Evolutionary conservation across 2,329 filamentous ascomycete genomes (phyloP), one percentile per base, ranked within the genome.

Genomic region (Dryadomyces quercivorus): DNA sequence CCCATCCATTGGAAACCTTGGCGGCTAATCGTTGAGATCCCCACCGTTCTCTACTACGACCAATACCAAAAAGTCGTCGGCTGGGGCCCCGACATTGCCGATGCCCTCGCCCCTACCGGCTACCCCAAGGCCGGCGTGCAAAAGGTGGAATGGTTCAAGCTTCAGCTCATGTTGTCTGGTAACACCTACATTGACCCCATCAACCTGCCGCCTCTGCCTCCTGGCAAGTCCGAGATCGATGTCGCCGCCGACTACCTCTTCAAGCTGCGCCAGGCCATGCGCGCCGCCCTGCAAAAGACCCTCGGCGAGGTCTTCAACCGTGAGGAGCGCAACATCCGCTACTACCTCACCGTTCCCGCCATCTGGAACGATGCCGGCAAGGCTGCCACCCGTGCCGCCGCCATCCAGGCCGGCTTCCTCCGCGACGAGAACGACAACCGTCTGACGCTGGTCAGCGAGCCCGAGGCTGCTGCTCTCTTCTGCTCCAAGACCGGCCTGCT

Each of bases 321-420:
- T 70, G 93, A 97, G 74, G 93, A 97, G 75, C 86, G 92, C 64
- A 97, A 97, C 70, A 98, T 97, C 63, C 82, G 89, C 63, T 97
- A 97, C 72, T 97, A 96, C 70, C 76, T 98, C 63, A 98, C 93
- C 2, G 93, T 98, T n/a, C 93, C 93, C 20, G 93, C 93, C 62
- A 97, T 98, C 63, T 97, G 93, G 93, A 97, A 97, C 69, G 93
- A 97, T 73, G 92, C 93, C 48, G 93, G 91, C 63, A 98, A 98
- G 74, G 93, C 93, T 56, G 93, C 93, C 43, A 97, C 93, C 15
- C 84, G 93, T 73, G 88, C 91, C 16, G 93, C 93, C 22, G 93
- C 93, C 60, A 95, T 97, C 61, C 92, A 97, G 72, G 93, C 93
- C 57, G 93, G 93, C 49, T 97, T 96, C 76, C 77, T 97, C 54